These are phyloP conservation scores for Solanum gandarillasii DNA, from an alignment of 257 asterid genomes.

Conservation along the genomic window DNA sequence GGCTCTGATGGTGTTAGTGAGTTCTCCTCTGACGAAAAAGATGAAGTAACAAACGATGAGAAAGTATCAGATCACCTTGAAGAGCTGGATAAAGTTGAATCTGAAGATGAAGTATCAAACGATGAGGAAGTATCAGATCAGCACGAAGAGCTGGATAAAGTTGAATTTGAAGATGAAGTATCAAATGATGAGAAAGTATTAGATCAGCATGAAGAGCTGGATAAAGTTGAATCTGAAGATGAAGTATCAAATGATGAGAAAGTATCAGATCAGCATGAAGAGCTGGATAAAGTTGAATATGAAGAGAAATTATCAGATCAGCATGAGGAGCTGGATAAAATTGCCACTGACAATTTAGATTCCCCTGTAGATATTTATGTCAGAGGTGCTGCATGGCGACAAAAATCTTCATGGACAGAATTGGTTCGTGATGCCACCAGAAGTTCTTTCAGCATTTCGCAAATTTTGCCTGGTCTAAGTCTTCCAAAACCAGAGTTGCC, in stretches of 20 bases:
- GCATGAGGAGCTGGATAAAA: background rate
- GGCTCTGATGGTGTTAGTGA: conserved; percentile 8
- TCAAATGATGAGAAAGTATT: background rate
- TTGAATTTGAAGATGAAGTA: background rate
- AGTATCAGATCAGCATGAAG: background rate
- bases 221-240: background rate
- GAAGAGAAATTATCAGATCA: background rate
- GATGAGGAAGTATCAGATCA: conserved; percentile 1
- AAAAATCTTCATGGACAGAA: conserved; percentile 64
- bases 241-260: background rate
- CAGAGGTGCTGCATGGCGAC: conserved; percentile 43
- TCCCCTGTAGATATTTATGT: conserved; percentile 19
- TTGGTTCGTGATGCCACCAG: conserved; percentile 35
- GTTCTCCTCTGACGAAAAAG: conserved; percentile 8
- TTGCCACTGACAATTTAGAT: conserved; percentile 10
- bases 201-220: background rate
- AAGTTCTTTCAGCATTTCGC: conserved; percentile 57
- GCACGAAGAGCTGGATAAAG: conserved; percentile 9
- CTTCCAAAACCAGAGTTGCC: conserved; percentile 22
- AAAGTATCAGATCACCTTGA: conserved; percentile 1
- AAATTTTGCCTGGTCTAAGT: conserved; percentile 35
- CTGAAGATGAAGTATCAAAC: background rate
- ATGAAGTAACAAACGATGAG: background rate
- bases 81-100: conserved; percentile 7
- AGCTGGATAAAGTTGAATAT: background rate